Base-by-base conservation (phyloP, 257 asterid genomes). In the Solanum pinnatisectum region DNA sequence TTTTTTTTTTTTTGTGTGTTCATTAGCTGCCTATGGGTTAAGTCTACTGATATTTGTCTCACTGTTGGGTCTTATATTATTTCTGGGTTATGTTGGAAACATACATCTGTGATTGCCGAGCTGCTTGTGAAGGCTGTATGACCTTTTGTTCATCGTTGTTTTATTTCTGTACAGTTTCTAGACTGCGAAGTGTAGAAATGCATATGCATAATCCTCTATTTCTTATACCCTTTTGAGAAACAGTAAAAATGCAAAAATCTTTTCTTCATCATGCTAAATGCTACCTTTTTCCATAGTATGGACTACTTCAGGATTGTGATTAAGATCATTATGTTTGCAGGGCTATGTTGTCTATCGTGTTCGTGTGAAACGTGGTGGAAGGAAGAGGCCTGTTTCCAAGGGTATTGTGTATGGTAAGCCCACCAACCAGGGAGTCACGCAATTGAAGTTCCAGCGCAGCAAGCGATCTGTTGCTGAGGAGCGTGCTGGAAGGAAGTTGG, bases 321-420 rank as follows among this genome's bases (percentile, higher is more conserved):
- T 46, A 11, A 20, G 68, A 30, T 1, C 0, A 18, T 81, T 9
- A 30, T 81, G 1, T 46, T 81, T 81, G 0, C 27, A 81, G 85
- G 85, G 85, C 12, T 81, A 81, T 46, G 85, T 81, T 3, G 42
- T 81, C 42, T 81, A 81, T 10, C 85, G 85, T 81, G 85, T 81
- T 49, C 85, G 85, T 30, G 85, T 81, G 42, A 81, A 81, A 49
- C 68, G 85, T 81, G 85, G 70, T 46, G 85, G 68, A 46, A 46
- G 68, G 85, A 81, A 81, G 85, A 81, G 85, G 68, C 85, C 85
- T 0, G 85, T 81, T 81, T 52, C 85, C 42, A 81, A 81, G 70
- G 85, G 85, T 81, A 81, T 81, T 81, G 85, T 81, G 42, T 81
- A 81, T 49, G 85, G 85, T 81, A 81, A 81, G 2, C 85, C 85